Base-by-base conservation (phyloP, 192 early-diverging fungal species). In the Neocallimastix lanati region DNA sequence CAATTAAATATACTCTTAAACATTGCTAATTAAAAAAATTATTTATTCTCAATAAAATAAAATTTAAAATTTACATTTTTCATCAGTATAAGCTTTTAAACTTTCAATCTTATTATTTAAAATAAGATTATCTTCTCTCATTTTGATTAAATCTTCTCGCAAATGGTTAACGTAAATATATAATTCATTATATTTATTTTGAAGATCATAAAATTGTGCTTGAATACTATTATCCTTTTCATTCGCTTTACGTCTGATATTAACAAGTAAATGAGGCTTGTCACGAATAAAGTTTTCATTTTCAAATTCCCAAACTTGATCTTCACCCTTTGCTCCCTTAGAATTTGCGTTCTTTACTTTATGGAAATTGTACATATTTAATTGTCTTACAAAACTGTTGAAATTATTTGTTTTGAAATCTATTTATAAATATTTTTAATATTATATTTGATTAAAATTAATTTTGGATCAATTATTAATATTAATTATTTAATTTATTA, bases 371-470 rank as follows among this genome's bases (percentile, higher is more conserved):
- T 86, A 86, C 85, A 84, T 86, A 80, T 86, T 86, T 28, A 86
- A 82, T 78, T 86, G 85, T 28, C 95, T 88, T 79, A 96, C 95
- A 87, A 96, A 96, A 80, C 91, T 92, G 13, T 90, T 90, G 82
- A 94, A 94, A 83, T 96, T 96, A 85, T 94, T 95, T 86, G 95
- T 94, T 84, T 96, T 96, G 82, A 96, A 96, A 84, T 95, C 50
- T 67, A 67, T 67, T n/a, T n/a, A n/a, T n/a, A n/a, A n/a, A n/a
- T n/a, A n/a, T n/a, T n/a, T n/a, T n/a, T n/a, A n/a, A n/a, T n/a
- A n/a, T n/a, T n/a, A n/a, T n/a, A n/a, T n/a, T n/a, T n/a, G n/a
- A n/a, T n/a, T n/a, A n/a, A n/a, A n/a, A n/a, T n/a, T n/a, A n/a
- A n/a, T n/a, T n/a, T n/a, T n/a, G n/a, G n/a, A n/a, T n/a, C n/a